Evolutionary conservation across 2,329 filamentous ascomycete genomes (phyloP).

Genomic region (Tolypocladium nubicola): DNA sequence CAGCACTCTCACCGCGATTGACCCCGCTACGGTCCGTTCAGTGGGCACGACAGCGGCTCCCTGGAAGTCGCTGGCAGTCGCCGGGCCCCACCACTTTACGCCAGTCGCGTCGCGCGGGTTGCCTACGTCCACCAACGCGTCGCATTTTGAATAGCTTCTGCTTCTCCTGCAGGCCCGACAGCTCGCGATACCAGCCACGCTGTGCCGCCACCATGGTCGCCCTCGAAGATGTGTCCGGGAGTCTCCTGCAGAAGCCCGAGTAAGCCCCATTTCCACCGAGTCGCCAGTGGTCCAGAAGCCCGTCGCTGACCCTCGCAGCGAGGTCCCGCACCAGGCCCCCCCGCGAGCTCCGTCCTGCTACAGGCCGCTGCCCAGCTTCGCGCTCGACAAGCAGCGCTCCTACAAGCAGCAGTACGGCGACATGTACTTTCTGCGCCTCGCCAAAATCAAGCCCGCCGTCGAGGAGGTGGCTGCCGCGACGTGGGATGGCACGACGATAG

Average conservation of each 20-base stretch:
- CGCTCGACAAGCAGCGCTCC: conserved; percentile 57
- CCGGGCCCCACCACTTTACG: background rate
- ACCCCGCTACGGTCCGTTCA: background rate
- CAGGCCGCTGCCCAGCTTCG: conserved; percentile 65
- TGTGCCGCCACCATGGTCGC: conserved; percentile 18
- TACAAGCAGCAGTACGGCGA: conserved; percentile 96
- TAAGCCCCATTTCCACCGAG: conserved; percentile 9
- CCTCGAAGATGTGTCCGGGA: conserved; percentile 21
- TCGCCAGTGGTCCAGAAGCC: background rate
- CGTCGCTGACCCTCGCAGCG: conserved; percentile 8
- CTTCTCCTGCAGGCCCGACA: background rate
- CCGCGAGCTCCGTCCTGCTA: conserved; percentile 52
- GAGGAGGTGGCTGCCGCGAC: conserved; percentile 62
- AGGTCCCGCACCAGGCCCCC: conserved; percentile 26
- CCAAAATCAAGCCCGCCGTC: conserved; percentile 75
- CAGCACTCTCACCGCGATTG: background rate
- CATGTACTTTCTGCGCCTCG: conserved; percentile 90
- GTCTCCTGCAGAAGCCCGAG: conserved; percentile 22
- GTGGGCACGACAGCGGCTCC: too few species aligned
- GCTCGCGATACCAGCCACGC: background rate
- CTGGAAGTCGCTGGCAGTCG: background rate
- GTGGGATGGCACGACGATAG: conserved; percentile 72
- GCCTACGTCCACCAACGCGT: background rate
- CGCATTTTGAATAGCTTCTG: background rate
- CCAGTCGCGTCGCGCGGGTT: background rate